These are phyloP conservation scores for Fusarium sp. DNA, from an alignment of 2,329 filamentous ascomycete species.

Conservation along the genomic window DNA sequence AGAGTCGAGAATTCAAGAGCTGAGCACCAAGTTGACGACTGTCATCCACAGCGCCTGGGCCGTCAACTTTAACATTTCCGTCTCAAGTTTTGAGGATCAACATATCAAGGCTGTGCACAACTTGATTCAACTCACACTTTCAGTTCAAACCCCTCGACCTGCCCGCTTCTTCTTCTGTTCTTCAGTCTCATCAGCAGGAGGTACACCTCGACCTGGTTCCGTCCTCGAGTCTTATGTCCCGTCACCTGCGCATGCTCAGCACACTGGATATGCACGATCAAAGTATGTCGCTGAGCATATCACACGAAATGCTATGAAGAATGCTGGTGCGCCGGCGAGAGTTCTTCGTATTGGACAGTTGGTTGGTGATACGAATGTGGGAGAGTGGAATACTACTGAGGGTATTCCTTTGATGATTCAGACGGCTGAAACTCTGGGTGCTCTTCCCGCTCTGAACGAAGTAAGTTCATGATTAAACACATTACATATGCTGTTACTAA, in stretches of 20 bases:
- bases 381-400: slow-evolving; percentile 63
- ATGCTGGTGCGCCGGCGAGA: slow-evolving; percentile 36
- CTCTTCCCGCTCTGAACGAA: slow-evolving; percentile 59
- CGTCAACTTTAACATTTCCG: slow-evolving; percentile 65
- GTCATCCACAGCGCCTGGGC: slow-evolving; percentile 65
- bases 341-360: slow-evolving; percentile 63
- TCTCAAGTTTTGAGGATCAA: slow-evolving; percentile 60
- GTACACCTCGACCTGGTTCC: slow-evolving; percentile 45
- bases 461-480: neutral
- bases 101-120: slow-evolving; percentile 58
- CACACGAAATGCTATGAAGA: slow-evolving; percentile 46
- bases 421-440: slow-evolving; percentile 56
- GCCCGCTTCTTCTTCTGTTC: slow-evolving; percentile 61
- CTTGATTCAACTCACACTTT: slow-evolving; percentile 53
- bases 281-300: slow-evolving; percentile 55
- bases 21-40: slow-evolving; percentile 49
- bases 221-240: slow-evolving; percentile 50
- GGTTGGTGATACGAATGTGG: slow-evolving; percentile 57
- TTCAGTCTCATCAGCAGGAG: slow-evolving; percentile 51
- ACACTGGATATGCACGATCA: slow-evolving; percentile 56
- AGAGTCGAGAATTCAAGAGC: slow-evolving; percentile 39
- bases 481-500: neutral
- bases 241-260: slow-evolving; percentile 50
- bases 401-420: slow-evolving; percentile 65
- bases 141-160: neutral